Percentiles rank a stretch among this genome's conserved stretches.
These are phyloP conservation scores for Ballota nigra DNA, from an alignment of 257 asterid species.

Conservation along the genomic window DNA sequence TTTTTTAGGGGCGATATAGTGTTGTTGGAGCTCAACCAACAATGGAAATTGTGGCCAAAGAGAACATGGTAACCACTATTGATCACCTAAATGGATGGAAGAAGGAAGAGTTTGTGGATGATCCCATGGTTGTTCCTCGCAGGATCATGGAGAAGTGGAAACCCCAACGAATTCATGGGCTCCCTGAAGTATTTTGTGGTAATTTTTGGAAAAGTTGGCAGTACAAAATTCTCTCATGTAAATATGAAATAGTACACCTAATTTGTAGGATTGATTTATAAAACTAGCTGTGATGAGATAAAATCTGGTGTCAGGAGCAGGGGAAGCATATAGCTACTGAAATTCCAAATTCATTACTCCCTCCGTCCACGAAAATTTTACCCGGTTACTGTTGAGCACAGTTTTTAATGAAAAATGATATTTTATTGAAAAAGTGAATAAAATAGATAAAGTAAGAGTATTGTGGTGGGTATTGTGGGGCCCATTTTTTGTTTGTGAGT, in stretches of 20 bases:
- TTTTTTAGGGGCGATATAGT: slow-evolving; percentile 84
- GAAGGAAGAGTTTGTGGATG: slow-evolving; percentile 68
- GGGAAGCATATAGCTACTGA: not conserved
- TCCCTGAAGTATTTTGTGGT: slow-evolving; percentile 96
- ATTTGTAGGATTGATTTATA: not conserved
- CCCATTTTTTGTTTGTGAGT: too few relatives aligned
- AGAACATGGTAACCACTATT: slow-evolving; percentile 73
- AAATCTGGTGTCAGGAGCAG: not conserved
- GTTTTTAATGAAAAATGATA: too few relatives aligned
- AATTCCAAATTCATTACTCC: not conserved
- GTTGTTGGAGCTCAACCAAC: slow-evolving; percentile 95
- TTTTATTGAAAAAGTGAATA: too few relatives aligned
- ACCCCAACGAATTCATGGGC: slow-evolving; percentile 88
- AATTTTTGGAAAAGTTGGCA: slow-evolving; percentile 23
- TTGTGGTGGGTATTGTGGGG: too few relatives aligned
- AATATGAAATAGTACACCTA: slow-evolving; percentile 5
- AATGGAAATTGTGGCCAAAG: slow-evolving; percentile 91
- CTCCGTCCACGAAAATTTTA: too few relatives aligned
- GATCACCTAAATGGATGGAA: slow-evolving; percentile 67
- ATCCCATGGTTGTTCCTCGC: slow-evolving; percentile 87
- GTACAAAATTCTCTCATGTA: not conserved
- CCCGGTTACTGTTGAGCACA: too few relatives aligned
- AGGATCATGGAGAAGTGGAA: slow-evolving; percentile 86
- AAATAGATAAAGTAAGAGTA: too few relatives aligned
- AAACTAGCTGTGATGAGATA: slow-evolving; percentile 7